These are phyloP conservation scores for Fusarium phyllophilum DNA, from an alignment of 2,329 filamentous ascomycete genomes.

Conservation along the genomic window DNA sequence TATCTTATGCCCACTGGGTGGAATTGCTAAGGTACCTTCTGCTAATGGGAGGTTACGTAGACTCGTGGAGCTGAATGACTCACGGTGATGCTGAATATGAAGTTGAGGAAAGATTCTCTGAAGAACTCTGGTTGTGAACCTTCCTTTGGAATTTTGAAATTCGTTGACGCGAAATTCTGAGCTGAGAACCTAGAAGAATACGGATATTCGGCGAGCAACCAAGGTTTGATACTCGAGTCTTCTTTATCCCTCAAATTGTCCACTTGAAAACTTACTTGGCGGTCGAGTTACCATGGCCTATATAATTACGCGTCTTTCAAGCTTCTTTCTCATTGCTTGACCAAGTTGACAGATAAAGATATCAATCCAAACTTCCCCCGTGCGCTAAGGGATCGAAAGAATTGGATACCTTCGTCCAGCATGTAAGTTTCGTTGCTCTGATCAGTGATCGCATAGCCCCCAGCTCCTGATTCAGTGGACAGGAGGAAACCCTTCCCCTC, in stretches of 20 bases:
- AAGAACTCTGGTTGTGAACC: neutral
- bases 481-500: neutral
- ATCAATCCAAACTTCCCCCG: neutral
- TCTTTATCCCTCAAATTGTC: neutral
- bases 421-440: neutral
- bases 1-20: neutral
- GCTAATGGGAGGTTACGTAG: neutral
- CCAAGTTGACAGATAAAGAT: too few species aligned
- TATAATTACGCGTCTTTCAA: neutral
- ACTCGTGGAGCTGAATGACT: neutral
- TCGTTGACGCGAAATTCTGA: neutral
- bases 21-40: neutral
- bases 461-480: neutral
- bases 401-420: neutral
- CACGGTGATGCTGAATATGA: neutral
- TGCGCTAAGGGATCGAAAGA: neutral
- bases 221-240: neutral
- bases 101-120: neutral
- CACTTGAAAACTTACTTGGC: neutral
- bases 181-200: neutral
- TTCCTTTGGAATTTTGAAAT: neutral
- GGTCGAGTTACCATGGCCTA: neutral
- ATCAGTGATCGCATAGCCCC: neutral
- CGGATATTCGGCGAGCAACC: neutral
- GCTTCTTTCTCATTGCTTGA: neutral